Evolutionary conservation across 192 early-diverging fungal species (phyloP).

Genomic region (Podila verticillata): DNA sequence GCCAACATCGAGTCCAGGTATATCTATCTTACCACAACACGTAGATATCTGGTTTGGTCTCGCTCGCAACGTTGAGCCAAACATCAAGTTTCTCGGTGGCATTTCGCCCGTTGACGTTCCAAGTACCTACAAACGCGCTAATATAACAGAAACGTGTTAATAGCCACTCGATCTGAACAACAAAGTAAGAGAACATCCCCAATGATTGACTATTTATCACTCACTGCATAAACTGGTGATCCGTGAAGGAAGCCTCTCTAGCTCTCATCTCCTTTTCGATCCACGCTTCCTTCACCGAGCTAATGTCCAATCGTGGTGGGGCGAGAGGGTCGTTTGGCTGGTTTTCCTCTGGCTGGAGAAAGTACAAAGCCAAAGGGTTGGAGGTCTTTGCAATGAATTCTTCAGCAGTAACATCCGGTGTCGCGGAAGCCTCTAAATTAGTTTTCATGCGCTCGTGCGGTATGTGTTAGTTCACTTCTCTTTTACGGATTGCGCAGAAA

Average conservation of each 20-base stretch:
- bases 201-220: background rate
- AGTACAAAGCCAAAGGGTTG: conserved; percentile 39
- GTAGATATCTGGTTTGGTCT: conserved; percentile 68
- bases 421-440: background rate
- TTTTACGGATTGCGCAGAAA: too few relatives aligned
- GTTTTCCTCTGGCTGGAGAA: conserved; percentile 39
- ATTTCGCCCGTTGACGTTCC: conserved; percentile 88
- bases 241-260: conserved; percentile 23
- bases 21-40: conserved; percentile 69
- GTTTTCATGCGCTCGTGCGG: background rate
- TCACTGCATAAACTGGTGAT: conserved; percentile 40
- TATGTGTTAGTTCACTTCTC: too few relatives aligned
- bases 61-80: conserved; percentile 70
- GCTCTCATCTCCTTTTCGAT: conserved; percentile 43
- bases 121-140: conserved; percentile 85
- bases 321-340: conserved; percentile 5
- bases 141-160: background rate
- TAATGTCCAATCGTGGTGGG: conserved; percentile 24
- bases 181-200: too few relatives aligned
- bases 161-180: too few relatives aligned
- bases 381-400: conserved; percentile 32
- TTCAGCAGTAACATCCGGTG: conserved; percentile 14
- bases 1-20: too few relatives aligned
- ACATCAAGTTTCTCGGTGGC: conserved; percentile 65
- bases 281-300: conserved; percentile 37